Base-by-base conservation (phyloP, 1,284 basidiomycete genomes). In the Marasmius sp. region DNA sequence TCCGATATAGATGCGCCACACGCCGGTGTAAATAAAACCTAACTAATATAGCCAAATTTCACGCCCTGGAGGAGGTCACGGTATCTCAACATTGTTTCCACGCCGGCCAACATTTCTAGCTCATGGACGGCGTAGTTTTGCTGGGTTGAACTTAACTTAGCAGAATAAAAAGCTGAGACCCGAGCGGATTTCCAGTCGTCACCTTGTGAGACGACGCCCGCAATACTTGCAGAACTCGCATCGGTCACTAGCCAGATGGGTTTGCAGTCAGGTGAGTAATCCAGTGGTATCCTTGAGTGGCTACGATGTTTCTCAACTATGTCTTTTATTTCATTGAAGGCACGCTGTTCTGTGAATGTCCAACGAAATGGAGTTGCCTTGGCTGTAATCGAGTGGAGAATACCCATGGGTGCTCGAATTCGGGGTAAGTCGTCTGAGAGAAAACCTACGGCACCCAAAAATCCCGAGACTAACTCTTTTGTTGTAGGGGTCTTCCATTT, bases 101-200 rank as follows among this genome's bases (percentile, higher is more conserved):
- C 60, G 12, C 70, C 66, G 0, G 71, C 74, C 1, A 75, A 52
- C 41, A 72, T 43, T 56, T 75, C 72, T 11, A 64, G 62, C 48
- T 75, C 72, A 55, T 72, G 70, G 0, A 70, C 65, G 7, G 66
- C 63, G 54, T 78, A 78, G 22, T 75, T 77, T 27, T 74, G 70
- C 59, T 75, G 71, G 0, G 74, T 67, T 0, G 69, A 53, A 52
- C 67, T 71, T 45, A 76, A 67, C 57, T 74, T 75, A 2, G 67
- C 70, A 2, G 69, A 74, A 61, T 66, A 72, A 55, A 75, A 75
- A 2, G 67, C 68, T n/a, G 64, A 58, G 1, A 68, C 49, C 9
- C 55, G 38, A 0, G 67, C 67, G 0, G 53, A 66, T 41, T 64
- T 60, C 34, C 34, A 43, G n/a, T 57, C 54, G 10, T 57, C 14